A percentile compares a stretch with the other conserved stretches of the same genome.
Evolutionary conservation across 345 rosid genomes (phyloP).

Genomic region (Microthlaspi erraticum): DNA sequence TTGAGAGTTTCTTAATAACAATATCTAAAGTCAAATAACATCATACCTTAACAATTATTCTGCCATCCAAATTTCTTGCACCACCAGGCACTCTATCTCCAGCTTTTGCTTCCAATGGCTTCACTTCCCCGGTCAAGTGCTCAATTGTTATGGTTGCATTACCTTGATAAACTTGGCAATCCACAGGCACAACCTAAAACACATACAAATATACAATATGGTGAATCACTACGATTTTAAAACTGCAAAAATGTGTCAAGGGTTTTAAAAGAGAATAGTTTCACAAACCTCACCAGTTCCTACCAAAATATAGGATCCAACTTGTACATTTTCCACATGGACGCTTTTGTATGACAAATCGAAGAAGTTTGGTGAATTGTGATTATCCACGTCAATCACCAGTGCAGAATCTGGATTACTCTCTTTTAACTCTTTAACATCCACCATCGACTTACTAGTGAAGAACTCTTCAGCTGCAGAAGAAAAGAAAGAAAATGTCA

Average conservation of each 20-base stretch:
- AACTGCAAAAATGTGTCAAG: too few species aligned
- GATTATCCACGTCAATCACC: conserved; percentile 62
- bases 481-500: conserved; percentile 23
- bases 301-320: conserved; percentile 82
- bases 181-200: conserved; percentile 77
- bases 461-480: conserved; percentile 86
- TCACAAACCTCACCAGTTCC: conserved; percentile 94
- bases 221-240: background rate
- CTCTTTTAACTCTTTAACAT: conserved; percentile 86
- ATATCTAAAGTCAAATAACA: conserved; percentile 7
- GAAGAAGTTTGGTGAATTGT: conserved; percentile 60
- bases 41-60: conserved; percentile 79
- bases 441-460: conserved; percentile 82
- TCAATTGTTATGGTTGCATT: conserved; percentile 82
- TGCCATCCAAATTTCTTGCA: conserved; percentile 88
- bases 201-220: conserved; percentile 20
- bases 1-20: background rate
- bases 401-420: conserved; percentile 81
- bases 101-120: conserved; percentile 75
- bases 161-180: conserved; percentile 82
- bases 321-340: conserved; percentile 72
- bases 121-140: conserved; percentile 90
- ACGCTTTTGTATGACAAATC: conserved; percentile 71
- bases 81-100: conserved; percentile 87
- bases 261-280: background rate